Conservation (phyloP, 2,329 filamentous ascomycete genomes). For the Didymellaceae sp. region DNA sequence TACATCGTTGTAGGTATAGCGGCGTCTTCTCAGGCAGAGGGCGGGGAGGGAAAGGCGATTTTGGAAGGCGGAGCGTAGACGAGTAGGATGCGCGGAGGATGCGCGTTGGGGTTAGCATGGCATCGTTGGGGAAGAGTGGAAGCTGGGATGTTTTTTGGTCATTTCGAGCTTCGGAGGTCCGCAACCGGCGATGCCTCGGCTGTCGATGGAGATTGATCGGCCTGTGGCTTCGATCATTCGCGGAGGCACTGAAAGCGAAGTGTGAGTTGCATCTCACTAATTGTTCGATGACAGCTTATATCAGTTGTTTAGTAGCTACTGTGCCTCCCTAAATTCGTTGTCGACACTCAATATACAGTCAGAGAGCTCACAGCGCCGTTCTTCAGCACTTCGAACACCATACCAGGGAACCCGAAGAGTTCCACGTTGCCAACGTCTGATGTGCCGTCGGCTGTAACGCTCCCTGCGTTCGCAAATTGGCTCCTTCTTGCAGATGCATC, state of each 20-base stretch:
- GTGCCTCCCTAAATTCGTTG: too few species aligned
- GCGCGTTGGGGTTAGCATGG: conserved; percentile 49
- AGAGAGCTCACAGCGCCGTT: conserved; percentile 88
- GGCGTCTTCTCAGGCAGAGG: conserved; percentile 41
- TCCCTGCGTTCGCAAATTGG: conserved; percentile 43
- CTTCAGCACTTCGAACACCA: conserved; percentile 95
- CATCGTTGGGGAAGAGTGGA: conserved; percentile 37
- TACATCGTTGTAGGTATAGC: conserved; percentile 74
- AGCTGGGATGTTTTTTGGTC: conserved; percentile 22
- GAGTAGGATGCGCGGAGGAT: conserved; percentile 51
- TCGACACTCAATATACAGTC: conserved; percentile 85
- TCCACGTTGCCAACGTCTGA: conserved; percentile 74
- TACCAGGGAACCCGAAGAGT: conserved; percentile 88
- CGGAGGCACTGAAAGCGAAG: too few species aligned
- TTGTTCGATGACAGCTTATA: too few species aligned
- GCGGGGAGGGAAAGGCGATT: conserved; percentile 57
- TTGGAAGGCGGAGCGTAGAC: conserved; percentile 56
- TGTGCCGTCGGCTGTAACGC: conserved; percentile 52
- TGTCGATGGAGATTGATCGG: conserved; percentile 19
- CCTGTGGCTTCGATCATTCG: too few species aligned
- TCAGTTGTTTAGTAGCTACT: too few species aligned
- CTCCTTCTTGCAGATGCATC: conserved; percentile 58
- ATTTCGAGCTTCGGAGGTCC: conserved; percentile 7
- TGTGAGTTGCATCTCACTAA: too few species aligned
- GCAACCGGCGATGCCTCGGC: conserved; percentile 24